Evolutionary conservation across 1,284 basidiomycete genomes (phyloP).

Genomic region (Kwoniella shivajii): DNA sequence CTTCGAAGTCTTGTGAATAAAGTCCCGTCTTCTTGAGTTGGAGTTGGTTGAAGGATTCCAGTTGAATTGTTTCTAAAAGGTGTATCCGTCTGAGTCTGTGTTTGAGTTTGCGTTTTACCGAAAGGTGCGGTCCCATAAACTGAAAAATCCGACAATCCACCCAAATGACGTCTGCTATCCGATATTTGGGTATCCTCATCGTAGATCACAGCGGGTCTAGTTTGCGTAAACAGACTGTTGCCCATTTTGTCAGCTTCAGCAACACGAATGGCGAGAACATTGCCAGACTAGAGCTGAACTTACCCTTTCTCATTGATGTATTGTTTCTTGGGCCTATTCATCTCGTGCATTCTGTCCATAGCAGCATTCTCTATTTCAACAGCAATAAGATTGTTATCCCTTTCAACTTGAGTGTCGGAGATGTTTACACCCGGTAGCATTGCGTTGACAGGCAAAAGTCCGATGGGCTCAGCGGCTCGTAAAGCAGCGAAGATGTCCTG

Average conservation of each 20-base stretch:
- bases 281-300: constrained; percentile 1
- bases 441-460: constrained; percentile 29
- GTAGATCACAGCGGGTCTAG: constrained; percentile 30
- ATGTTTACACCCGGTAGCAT: constrained; percentile 39
- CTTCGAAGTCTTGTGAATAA: constrained; percentile 23
- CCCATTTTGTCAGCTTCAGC: neutral
- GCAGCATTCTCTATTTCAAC: constrained; percentile 34
- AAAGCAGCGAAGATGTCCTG: constrained; percentile 39
- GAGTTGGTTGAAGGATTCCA: neutral
- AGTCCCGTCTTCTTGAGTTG: constrained; percentile 13
- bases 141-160: constrained; percentile 13
- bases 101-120: constrained; percentile 16
- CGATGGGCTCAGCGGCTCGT: constrained; percentile 22
- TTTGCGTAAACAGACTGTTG: constrained; percentile 47
- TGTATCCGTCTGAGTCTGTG: constrained; percentile 3
- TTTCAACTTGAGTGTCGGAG: constrained; percentile 42
- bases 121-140: constrained; percentile 6
- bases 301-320: constrained; percentile 49
- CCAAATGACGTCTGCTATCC: constrained; percentile 2
- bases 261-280: neutral
- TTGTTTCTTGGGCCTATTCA: constrained; percentile 23
- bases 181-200: constrained; percentile 7
- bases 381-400: constrained; percentile 46
- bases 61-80: neutral
- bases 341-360: constrained; percentile 12